Evolutionary conservation across 352 stramenopile genomes (phyloP).

Genomic region (Globisporangium orthogonon): DNA sequence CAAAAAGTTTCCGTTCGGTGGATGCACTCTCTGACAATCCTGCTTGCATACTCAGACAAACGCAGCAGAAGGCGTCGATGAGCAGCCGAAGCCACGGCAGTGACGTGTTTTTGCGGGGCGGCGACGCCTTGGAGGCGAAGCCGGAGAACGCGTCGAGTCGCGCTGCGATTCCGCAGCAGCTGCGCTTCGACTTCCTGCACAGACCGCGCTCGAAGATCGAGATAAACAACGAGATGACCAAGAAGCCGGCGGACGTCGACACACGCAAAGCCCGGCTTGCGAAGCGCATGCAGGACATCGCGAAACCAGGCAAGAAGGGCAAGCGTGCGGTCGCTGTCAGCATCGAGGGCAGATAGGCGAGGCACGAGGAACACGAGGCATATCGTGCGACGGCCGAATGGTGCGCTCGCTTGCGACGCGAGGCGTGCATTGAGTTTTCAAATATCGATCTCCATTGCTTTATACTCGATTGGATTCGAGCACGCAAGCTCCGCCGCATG

Average conservation of each 20-base stretch:
- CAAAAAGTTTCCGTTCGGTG: too few species aligned
- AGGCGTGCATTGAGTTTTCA: background rate
- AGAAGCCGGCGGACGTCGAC: conserved; percentile 61
- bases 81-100: conserved; percentile 19
- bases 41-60: conserved; percentile 15
- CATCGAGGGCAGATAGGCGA: conserved; percentile 68
- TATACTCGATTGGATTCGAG: too few species aligned
- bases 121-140: conserved; percentile 26
- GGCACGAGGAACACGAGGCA: too few species aligned
- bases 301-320: conserved; percentile 62
- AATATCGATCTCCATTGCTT: background rate
- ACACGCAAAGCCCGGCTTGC: conserved; percentile 72
- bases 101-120: conserved; percentile 46
- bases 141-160: conserved; percentile 47
- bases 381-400: background rate
- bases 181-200: conserved; percentile 80
- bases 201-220: conserved; percentile 81
- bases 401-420: background rate
- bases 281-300: conserved; percentile 88
- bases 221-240: conserved; percentile 41
- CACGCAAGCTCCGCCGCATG: too few species aligned
- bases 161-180: conserved; percentile 58
- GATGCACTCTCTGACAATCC: background rate
- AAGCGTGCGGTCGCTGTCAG: conserved; percentile 72
- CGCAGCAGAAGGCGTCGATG: conserved; percentile 37